These are phyloP conservation scores for Thyridium curvatum DNA, from an alignment of 2,329 filamentous ascomycete genomes.

Conservation along the genomic window DNA sequence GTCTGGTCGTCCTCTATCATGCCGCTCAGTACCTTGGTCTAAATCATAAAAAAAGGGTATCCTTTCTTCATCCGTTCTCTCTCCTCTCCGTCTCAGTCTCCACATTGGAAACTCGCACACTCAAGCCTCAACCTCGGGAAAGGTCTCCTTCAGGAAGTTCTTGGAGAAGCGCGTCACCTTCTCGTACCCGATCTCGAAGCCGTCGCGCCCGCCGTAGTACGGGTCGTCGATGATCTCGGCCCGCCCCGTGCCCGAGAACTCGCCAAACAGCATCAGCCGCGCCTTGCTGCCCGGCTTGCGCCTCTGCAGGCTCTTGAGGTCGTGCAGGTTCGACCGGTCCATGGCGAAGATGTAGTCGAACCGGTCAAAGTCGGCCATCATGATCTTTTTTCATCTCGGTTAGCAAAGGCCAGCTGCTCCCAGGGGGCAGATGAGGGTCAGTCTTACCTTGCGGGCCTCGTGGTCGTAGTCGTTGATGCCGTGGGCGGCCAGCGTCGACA, in stretches of 20 bases:
- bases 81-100: too few relatives aligned
- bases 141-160: conserved; percentile 63
- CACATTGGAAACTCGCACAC: not conserved
- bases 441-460: conserved; percentile 62
- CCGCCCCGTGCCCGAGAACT: conserved; percentile 61
- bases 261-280: conserved; percentile 77
- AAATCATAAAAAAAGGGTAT: conserved; percentile 6
- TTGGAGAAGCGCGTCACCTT: conserved; percentile 72
- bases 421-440: too few relatives aligned
- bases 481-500: conserved; percentile 68
- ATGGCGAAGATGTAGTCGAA: conserved; percentile 97
- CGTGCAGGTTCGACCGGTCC: conserved; percentile 75
- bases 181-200: conserved; percentile 81
- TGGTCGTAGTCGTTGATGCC: conserved; percentile 75
- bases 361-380: conserved; percentile 64
- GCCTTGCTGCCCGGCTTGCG: conserved; percentile 54
- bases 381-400: conserved; percentile 32
- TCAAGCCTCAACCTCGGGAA: conserved; percentile 27
- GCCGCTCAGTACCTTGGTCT: too few relatives aligned
- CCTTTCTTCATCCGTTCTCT: conserved; percentile 5
- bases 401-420: not conserved
- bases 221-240: conserved; percentile 78
- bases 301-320: conserved; percentile 57
- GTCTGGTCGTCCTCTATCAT: too few relatives aligned
- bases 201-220: conserved; percentile 81